phyloP scores from a whole-genome alignment of 176 grass and related monocot genomes.

The Aegilops speltoides region DNA sequence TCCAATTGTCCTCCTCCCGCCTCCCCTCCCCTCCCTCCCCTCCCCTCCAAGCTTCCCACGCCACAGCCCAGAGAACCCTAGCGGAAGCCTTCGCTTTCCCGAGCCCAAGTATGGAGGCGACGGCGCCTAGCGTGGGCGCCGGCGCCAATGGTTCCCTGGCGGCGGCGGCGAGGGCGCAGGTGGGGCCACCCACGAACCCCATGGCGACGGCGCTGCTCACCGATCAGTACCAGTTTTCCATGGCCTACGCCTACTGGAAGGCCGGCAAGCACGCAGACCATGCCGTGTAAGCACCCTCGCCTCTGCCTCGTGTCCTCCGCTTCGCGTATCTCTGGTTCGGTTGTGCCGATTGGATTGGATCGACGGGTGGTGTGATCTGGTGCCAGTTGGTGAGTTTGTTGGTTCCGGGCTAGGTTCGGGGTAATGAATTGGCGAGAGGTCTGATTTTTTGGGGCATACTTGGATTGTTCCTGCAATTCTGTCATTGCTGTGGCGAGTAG shows the following conservation, averaged over 20 bases:
- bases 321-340: background rate
- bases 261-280: slow-evolving; percentile 84
- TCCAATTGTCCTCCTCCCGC: slow-evolving; percentile 40
- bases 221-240: slow-evolving; percentile 99
- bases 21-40: slow-evolving; percentile 6
- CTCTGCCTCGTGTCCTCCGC: background rate
- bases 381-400: background rate
- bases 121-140: background rate
- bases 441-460: background rate
- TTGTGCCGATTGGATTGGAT: slow-evolving; percentile 31
- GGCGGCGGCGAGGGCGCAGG: slow-evolving; percentile 23
- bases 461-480: background rate
- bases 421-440: background rate
- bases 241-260: slow-evolving; percentile 99
- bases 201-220: slow-evolving; percentile 97
- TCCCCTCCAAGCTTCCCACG: slow-evolving; percentile 27
- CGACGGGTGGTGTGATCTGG: slow-evolving; percentile 26
- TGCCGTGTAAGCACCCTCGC: slow-evolving; percentile 68
- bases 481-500: background rate
- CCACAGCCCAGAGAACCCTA: slow-evolving; percentile 18
- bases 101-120: slow-evolving; percentile 26
- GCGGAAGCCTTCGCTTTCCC: background rate
- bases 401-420: slow-evolving; percentile 9
- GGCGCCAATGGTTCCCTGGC: slow-evolving; percentile 52
- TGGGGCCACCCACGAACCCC: slow-evolving; percentile 81